Base-by-base conservation (phyloP, 768 basidiomycete species). In the Cystofilobasidium capitatum region DNA sequence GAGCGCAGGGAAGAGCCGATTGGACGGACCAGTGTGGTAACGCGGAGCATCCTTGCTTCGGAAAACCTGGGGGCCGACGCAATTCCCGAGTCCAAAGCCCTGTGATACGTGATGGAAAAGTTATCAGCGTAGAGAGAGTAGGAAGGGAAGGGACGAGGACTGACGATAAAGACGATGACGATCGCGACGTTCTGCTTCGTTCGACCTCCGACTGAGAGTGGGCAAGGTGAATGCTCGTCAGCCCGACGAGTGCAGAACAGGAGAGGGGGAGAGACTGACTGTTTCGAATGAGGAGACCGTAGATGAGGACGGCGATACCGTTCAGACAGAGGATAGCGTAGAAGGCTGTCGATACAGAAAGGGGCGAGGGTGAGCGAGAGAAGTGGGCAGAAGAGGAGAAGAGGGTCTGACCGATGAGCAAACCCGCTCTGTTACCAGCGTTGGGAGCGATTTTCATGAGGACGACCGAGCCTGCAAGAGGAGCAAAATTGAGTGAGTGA, bases 181-280 rank as follows among this genome's bases (percentile, higher is more conserved):
- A 81, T 81, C 1, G 80, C 79, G n/a, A 81, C 74, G 17, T 80
- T 80, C 73, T 82, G 81, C 72, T 83, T 83, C 20, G 81, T 79
- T 36, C 81, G 80, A 74, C 82, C 82, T 14, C 39, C 59, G n/a
- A 42, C 26, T n/a, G n/a, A n/a, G n/a, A n/a, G n/a, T n/a, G n/a
- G n/a, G n/a, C n/a, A n/a, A n/a, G n/a, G n/a, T n/a, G n/a, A n/a
- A n/a, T n/a, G n/a, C n/a, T n/a, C n/a, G n/a, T n/a, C n/a, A n/a
- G n/a, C n/a, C n/a, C n/a, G n/a, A n/a, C n/a, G n/a, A n/a, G n/a
- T n/a, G n/a, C n/a, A n/a, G n/a, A n/a, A n/a, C n/a, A n/a, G n/a
- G n/a, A n/a, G n/a, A n/a, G n/a, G n/a, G n/a, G n/a, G n/a, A n/a
- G n/a, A n/a, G n/a, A n/a, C n/a, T n/a, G n/a, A n/a, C n/a, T n/a